These are phyloP conservation scores for Pseudovirgaria hyperparasitica DNA, from an alignment of 2,329 filamentous ascomycete species.

Conservation along the genomic window DNA sequence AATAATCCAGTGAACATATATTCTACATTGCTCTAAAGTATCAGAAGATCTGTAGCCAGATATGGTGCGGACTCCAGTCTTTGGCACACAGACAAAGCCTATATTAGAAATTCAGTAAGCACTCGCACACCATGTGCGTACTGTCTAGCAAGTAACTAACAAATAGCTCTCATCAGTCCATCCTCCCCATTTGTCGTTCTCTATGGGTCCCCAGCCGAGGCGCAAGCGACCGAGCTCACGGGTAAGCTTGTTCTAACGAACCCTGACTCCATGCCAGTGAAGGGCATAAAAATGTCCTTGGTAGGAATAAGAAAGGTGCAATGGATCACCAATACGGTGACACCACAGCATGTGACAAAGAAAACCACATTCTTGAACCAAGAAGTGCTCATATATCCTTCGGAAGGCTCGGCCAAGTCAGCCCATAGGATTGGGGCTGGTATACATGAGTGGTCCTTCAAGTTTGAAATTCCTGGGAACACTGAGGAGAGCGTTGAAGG, in stretches of 20 bases:
- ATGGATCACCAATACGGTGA: constrained; percentile 25
- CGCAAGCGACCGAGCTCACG: constrained; percentile 30
- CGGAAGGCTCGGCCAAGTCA: constrained; percentile 23
- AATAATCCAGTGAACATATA: neutral
- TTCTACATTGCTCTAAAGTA: neutral
- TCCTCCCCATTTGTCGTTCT: constrained; percentile 37
- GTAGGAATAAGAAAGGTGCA: constrained; percentile 36
- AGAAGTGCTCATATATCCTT: constrained; percentile 30
- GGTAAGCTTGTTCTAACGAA: constrained; percentile 34
- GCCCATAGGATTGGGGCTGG: constrained; percentile 38
- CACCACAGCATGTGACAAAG: constrained; percentile 29
- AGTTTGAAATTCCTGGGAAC: constrained; percentile 31
- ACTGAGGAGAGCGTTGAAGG: constrained; percentile 84
- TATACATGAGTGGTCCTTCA: constrained; percentile 37
- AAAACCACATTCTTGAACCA: constrained; percentile 35
- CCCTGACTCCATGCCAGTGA: constrained; percentile 34
- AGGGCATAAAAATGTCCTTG: constrained; percentile 32
- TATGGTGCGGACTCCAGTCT: constrained; percentile 23
- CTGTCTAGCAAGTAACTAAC: constrained; percentile 1
- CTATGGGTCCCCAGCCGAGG: constrained; percentile 34
- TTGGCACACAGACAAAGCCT: constrained; percentile 20
- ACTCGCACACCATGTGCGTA: neutral
- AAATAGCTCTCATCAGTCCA: constrained; percentile 17
- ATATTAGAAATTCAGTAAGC: constrained; percentile 32
- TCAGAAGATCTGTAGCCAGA: constrained; percentile 4